Evolutionary conservation across 768 basidiomycete genomes (phyloP), one percentile per base, ranked within the genome.

Genomic region (Suillus ampliporus): DNA sequence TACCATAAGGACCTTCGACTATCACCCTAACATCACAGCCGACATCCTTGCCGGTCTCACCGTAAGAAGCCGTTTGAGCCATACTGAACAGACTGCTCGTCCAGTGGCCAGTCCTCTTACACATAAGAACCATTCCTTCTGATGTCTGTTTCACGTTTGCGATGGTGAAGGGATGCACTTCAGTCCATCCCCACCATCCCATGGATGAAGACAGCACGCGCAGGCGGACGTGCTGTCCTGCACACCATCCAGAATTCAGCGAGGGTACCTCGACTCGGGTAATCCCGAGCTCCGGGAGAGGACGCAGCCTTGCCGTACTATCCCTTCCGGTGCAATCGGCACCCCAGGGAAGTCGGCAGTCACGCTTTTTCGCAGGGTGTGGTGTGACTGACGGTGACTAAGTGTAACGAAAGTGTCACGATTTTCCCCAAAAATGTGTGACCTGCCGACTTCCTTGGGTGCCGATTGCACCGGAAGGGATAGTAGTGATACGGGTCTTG

Each of bases 141-240:
- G 74, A 74, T 3, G 79, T 79, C 41, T 73, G 71, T 3, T 80
- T 73, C 28, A 82, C 71, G 41, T 71, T 80, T 10, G 84, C 82
- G 51, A 85, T 82, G 5, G 85, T 82, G 69, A 85, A 86, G 0
- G 85, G 85, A 64, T 88, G 87, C 3, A 67, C 69, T 64, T 85
- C 82, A 23, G 76, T 68, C 76, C 80, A 79, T 19, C 75, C 77
- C 13, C 72, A 60, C 70, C 72, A 68, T 3, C 81, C 77, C 75
- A 78, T 77, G 23, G 72, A 76, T n/a, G 78, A 67, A 11, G 74
- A 72, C 2, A 84, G 73, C 0, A 83, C 74, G 47, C 83, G 75
- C 34, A 89, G 63, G 51, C 86, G 81, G 48, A 89, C 84, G 67
- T 88, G 86, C 67, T 88, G 86, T 3, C 87, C 86, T 0, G 84